Percentiles rank a stretch among this genome's conserved stretches.
Evolutionary conservation across 108 stramenopile genomes (phyloP).

Genomic region (Fragilaria crotonensis): DNA sequence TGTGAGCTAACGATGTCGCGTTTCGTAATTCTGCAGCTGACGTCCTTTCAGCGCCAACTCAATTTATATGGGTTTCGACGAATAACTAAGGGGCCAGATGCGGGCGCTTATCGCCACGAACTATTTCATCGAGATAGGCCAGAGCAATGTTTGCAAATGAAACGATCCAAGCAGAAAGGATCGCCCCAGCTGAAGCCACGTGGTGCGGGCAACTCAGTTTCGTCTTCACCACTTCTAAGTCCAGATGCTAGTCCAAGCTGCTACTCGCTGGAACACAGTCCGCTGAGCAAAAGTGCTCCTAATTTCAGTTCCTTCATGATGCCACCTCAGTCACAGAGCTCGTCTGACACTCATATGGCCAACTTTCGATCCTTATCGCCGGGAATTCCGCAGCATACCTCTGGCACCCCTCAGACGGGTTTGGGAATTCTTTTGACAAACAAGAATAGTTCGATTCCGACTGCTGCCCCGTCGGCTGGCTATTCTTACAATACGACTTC

Average conservation of each 20-base stretch:
- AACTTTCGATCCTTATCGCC: slow-evolving; percentile 34
- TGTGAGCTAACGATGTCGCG: no score
- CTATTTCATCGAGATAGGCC: slow-evolving; percentile 85
- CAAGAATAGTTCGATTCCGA: neutral
- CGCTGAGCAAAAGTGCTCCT: slow-evolving; percentile 11
- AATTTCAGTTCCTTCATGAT: neutral
- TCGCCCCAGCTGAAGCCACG: slow-evolving; percentile 7
- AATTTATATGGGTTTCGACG: slow-evolving; percentile 83
- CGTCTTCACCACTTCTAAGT: slow-evolving; percentile 31
- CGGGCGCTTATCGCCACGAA: slow-evolving; percentile 91
- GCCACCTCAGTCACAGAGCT: neutral
- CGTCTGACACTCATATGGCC: slow-evolving; percentile 10
- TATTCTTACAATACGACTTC: slow-evolving; percentile 1
- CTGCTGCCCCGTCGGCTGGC: neutral
- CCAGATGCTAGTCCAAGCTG: slow-evolving; percentile 22
- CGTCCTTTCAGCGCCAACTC: slow-evolving; percentile 75
- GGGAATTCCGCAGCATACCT: slow-evolving; percentile 8
- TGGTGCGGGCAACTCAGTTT: slow-evolving; percentile 12
- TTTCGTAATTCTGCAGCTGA: slow-evolving; percentile 71
- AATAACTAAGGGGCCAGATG: slow-evolving; percentile 82
- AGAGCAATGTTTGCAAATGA: slow-evolving; percentile 81
- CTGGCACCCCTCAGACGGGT: slow-evolving; percentile 50
- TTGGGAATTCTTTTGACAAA: slow-evolving; percentile 63
- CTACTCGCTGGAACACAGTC: slow-evolving; percentile 11
- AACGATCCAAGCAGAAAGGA: slow-evolving; percentile 84